Evolutionary conservation across 2,329 filamentous ascomycete genomes (phyloP).

Genomic region (Talaromyces sp.): DNA sequence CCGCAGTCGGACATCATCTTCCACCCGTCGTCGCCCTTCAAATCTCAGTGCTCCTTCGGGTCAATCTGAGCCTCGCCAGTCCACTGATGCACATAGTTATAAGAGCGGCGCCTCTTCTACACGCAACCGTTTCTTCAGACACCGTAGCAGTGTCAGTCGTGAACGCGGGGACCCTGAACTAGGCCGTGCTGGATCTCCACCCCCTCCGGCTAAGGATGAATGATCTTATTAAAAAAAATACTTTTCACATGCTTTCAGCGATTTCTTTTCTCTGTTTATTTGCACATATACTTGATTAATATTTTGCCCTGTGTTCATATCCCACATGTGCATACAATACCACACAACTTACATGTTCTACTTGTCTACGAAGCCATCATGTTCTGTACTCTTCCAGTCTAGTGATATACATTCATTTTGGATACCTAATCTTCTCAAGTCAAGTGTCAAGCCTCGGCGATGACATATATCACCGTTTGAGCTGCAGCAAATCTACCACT

Average conservation of each 20-base stretch:
- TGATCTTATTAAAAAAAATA: neutral
- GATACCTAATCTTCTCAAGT: no score
- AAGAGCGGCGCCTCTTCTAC: conserved; percentile 46
- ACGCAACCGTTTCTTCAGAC: conserved; percentile 65
- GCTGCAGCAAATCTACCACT: no score
- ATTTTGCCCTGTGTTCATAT: neutral
- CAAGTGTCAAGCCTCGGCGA: no score
- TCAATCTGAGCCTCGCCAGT: conserved; percentile 25
- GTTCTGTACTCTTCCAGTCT: no score
- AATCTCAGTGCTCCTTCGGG: conserved; percentile 26
- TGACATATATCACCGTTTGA: no score
- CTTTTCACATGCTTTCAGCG: neutral
- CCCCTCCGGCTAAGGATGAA: conserved; percentile 1
- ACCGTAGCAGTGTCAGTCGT: conserved; percentile 38
- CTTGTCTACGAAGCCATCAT: neutral
- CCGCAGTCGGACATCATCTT: conserved; percentile 30
- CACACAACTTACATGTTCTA: neutral
- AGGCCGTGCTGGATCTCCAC: conserved; percentile 44
- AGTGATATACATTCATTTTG: no score
- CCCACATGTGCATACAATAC: neutral
- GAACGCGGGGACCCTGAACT: conserved; percentile 50
- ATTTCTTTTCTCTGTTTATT: neutral
- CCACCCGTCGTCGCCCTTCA: conserved; percentile 25
- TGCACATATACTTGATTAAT: neutral
- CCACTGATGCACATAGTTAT: conserved; percentile 34